Percentiles rank a stretch among this genome's conserved stretches.
Evolutionary conservation across 805 yeast species (phyloP).

Genomic region (Brettanomyces sp.): DNA sequence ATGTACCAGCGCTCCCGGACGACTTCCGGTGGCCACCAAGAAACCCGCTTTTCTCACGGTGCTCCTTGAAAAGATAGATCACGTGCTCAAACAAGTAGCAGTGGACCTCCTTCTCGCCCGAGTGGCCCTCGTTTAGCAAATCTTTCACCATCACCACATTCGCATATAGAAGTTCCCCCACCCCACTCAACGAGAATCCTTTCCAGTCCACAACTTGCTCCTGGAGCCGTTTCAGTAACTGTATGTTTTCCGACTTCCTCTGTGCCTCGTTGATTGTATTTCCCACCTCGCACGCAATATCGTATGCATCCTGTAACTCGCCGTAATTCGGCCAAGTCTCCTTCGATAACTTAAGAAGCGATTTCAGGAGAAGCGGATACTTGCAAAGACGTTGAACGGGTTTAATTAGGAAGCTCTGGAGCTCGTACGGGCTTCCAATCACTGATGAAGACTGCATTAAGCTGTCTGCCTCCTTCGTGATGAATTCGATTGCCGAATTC

Average conservation of each 20-base stretch:
- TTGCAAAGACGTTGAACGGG: conserved; percentile 96
- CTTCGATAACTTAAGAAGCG: conserved; percentile 60
- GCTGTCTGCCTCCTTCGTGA: conserved; percentile 51
- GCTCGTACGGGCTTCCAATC: conserved; percentile 78
- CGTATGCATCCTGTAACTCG: conserved; percentile 64
- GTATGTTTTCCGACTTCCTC: conserved; percentile 80
- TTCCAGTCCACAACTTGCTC: conserved; percentile 86
- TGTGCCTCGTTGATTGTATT: conserved; percentile 87
- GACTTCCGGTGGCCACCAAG: conserved; percentile 40
- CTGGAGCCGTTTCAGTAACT: conserved; percentile 54
- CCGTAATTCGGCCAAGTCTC: conserved; percentile 41
- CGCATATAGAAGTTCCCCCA: conserved; percentile 77
- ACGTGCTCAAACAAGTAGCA: conserved; percentile 77
- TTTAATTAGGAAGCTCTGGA: conserved; percentile 81
- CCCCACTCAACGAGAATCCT: conserved; percentile 68
- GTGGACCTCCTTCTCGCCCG: conserved; percentile 76
- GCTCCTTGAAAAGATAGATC: conserved; percentile 56
- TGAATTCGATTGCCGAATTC: conserved; percentile 75
- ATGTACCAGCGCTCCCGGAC: conserved; percentile 31
- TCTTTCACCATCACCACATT: conserved; percentile 65
- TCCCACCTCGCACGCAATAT: conserved; percentile 76
- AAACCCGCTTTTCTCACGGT: conserved; percentile 38
- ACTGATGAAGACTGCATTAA: conserved; percentile 46
- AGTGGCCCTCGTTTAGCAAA: conserved; percentile 37
- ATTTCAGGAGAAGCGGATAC: conserved; percentile 77